A percentile compares a stretch with the other conserved stretches of the same genome.
Conservation (phyloP, 2,329 filamentous ascomycete genomes). For the Colletotrichum gigasporum region DNA sequence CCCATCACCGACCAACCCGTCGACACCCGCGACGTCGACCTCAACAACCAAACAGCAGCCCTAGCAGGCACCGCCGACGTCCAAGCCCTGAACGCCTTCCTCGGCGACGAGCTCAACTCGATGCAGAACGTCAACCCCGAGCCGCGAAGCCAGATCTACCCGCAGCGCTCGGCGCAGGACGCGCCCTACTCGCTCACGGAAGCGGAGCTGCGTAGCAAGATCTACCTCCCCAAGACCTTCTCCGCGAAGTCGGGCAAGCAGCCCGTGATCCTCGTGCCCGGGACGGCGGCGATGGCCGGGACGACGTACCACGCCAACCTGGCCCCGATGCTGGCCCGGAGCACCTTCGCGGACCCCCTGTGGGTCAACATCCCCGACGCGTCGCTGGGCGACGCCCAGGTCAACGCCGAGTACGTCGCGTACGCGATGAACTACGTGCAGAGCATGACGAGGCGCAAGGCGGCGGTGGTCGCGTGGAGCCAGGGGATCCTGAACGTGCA, state of each 20-base stretch:
- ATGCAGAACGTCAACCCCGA: slow-evolving; percentile 1
- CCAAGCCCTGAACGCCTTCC: background rate
- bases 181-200: slow-evolving; percentile 59
- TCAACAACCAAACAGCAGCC: background rate
- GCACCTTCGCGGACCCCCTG: slow-evolving; percentile 55
- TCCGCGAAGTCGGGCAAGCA: slow-evolving; percentile 50
- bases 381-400: slow-evolving; percentile 57
- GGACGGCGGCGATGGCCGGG: slow-evolving; percentile 49
- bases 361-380: slow-evolving; percentile 65
- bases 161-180: slow-evolving; percentile 48
- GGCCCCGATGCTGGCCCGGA: slow-evolving; percentile 54
- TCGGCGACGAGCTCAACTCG: background rate
- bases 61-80: background rate
- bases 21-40: background rate
- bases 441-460: slow-evolving; percentile 47
- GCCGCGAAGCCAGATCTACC: slow-evolving; percentile 41
- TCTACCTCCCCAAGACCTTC: slow-evolving; percentile 61
- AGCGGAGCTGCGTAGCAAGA: slow-evolving; percentile 55
- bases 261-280: slow-evolving; percentile 62
- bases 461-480: slow-evolving; percentile 61
- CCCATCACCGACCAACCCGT: background rate
- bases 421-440: slow-evolving; percentile 68
- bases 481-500: slow-evolving; percentile 64
- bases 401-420: slow-evolving; percentile 63
- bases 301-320: slow-evolving; percentile 57